Evolutionary conservation across 306 rosid species (phyloP).

Genomic region (Pterocarpus macrocarpus): DNA sequence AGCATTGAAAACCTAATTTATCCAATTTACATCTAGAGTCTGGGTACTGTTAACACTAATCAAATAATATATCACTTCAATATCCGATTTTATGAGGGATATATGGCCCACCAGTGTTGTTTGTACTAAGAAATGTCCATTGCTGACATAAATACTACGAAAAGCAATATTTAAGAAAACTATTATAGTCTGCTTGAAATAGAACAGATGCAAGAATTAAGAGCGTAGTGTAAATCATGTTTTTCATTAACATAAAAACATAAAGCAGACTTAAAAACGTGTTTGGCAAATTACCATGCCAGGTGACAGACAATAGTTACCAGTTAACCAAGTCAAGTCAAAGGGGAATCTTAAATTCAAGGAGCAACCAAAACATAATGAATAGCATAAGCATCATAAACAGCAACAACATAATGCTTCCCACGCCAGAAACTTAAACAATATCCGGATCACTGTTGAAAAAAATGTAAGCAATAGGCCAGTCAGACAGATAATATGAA

Average conservation of each 20-base stretch:
- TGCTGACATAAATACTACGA: background rate
- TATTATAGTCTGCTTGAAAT: background rate
- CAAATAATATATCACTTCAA: slow-evolving; percentile 13
- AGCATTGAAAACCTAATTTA: background rate
- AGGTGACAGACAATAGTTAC: slow-evolving; percentile 21
- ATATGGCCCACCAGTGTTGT: background rate
- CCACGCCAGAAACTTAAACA: slow-evolving; percentile 8
- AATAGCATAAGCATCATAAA: slow-evolving; percentile 33
- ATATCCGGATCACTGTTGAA: background rate
- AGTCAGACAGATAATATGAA: slow-evolving; percentile 40
- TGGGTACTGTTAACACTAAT: slow-evolving; percentile 12
- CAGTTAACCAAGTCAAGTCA: slow-evolving; percentile 17
- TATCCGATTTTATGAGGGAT: slow-evolving; percentile 1
- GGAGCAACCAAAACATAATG: slow-evolving; percentile 34
- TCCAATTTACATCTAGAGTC: slow-evolving; percentile 13
- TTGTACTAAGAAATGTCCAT: slow-evolving; percentile 1
- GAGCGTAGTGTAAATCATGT: background rate
- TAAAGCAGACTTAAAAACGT: slow-evolving; percentile 5
- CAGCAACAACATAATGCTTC: slow-evolving; percentile 27
- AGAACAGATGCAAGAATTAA: slow-evolving; percentile 6
- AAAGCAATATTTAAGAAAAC: background rate
- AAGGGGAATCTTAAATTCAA: slow-evolving; percentile 30
- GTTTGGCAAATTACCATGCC: slow-evolving; percentile 14
- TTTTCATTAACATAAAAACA: slow-evolving; percentile 4
- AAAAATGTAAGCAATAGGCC: background rate